These are phyloP conservation scores for Xylaria grammica DNA, from an alignment of 495 filamentous ascomycete genomes.

Conservation along the genomic window DNA sequence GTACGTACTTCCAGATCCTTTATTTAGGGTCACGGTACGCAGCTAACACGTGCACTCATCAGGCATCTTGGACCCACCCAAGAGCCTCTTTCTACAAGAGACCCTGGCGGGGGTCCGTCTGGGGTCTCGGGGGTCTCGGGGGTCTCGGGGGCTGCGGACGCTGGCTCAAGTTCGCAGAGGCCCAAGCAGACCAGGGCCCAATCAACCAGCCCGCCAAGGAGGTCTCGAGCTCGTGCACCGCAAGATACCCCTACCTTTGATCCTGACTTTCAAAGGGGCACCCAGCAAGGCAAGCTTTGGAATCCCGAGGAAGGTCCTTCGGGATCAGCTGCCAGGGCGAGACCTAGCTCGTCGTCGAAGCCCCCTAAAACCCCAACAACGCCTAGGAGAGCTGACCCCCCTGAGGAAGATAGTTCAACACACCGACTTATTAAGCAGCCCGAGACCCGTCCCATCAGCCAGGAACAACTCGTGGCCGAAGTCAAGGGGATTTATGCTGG, in stretches of 20 bases:
- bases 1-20: slow-evolving; percentile 20
- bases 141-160: neutral
- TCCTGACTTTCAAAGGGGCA: slow-evolving; percentile 39
- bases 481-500: slow-evolving; percentile 74
- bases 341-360: slow-evolving; percentile 17
- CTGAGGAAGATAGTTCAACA: slow-evolving; percentile 29
- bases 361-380: neutral
- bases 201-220: slow-evolving; percentile 29
- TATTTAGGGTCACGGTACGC: neutral
- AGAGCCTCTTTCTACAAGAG: slow-evolving; percentile 1
- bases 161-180: slow-evolving; percentile 23
- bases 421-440: slow-evolving; percentile 40
- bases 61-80: neutral
- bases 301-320: slow-evolving; percentile 35
- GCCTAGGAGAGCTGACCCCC: slow-evolving; percentile 16
- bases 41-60: slow-evolving; percentile 18
- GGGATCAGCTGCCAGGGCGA: slow-evolving; percentile 25
- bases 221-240: slow-evolving; percentile 32
- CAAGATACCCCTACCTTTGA: slow-evolving; percentile 22
- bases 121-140: neutral
- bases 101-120: neutral
- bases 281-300: slow-evolving; percentile 43
- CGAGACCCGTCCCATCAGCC: slow-evolving; percentile 62
- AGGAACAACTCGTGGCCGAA: slow-evolving; percentile 68
- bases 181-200: slow-evolving; percentile 20